Evolutionary conservation across 2,329 filamentous ascomycete species (phyloP).

Genomic region (Cyphellophora attinorum): DNA sequence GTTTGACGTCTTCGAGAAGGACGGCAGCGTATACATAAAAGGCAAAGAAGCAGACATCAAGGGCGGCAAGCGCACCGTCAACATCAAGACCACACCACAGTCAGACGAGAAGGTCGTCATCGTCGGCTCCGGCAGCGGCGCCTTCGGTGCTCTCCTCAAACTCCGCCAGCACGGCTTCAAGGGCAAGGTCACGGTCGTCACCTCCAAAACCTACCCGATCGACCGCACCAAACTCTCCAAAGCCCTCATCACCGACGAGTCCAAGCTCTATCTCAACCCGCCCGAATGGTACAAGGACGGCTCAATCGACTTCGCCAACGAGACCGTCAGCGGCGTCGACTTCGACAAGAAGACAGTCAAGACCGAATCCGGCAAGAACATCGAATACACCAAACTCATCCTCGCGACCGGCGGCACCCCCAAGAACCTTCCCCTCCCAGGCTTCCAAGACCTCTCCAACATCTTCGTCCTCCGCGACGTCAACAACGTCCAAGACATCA

Average conservation of each 20-base stretch:
- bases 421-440: constrained; percentile 64
- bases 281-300: constrained; percentile 64
- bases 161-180: constrained; percentile 73
- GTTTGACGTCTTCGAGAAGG: constrained; percentile 71
- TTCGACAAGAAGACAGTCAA: constrained; percentile 63
- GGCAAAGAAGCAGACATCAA: constrained; percentile 74
- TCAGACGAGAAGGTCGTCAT: constrained; percentile 64
- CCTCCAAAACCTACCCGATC: constrained; percentile 77
- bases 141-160: constrained; percentile 71
- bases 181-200: constrained; percentile 72
- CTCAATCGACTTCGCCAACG: constrained; percentile 45
- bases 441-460: constrained; percentile 77
- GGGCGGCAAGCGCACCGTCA: constrained; percentile 61
- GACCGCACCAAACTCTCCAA: constrained; percentile 95
- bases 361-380: constrained; percentile 64
- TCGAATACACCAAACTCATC: constrained; percentile 77
- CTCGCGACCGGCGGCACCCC: constrained; percentile 80
- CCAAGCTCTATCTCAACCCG: constrained; percentile 69
- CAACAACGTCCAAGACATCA: constrained; percentile 68
- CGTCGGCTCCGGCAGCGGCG: constrained; percentile 75
- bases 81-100: constrained; percentile 57
- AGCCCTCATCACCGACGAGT: constrained; percentile 70
- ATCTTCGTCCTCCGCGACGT: constrained; percentile 76
- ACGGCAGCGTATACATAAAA: constrained; percentile 75
- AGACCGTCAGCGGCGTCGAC: constrained; percentile 63